Conservation (phyloP, 257 asterid species). For the Cruciata laevipes region DNA sequence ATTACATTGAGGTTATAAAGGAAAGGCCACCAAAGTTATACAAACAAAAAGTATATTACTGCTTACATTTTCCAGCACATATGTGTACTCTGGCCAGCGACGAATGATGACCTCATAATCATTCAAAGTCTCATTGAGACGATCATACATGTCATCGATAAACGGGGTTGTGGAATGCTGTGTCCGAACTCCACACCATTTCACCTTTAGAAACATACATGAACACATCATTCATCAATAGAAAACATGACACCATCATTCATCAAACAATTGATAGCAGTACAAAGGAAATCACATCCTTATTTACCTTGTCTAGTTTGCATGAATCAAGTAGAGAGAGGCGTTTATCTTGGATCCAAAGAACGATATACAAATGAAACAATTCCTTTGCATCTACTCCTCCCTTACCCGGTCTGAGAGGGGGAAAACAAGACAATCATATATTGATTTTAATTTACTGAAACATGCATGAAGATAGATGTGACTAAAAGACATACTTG, state of each 20-base stretch:
- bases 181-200: conserved; percentile 49
- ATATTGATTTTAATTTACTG: background rate
- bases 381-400: conserved; percentile 50
- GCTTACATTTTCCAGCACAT: conserved; percentile 44
- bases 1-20: conserved; percentile 7
- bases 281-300: background rate
- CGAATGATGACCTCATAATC: conserved; percentile 45
- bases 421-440: conserved; percentile 2
- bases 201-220: conserved; percentile 21
- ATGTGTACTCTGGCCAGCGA: conserved; percentile 54
- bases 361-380: conserved; percentile 44
- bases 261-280: background rate
- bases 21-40: background rate
- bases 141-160: conserved; percentile 47
- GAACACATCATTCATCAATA: background rate
- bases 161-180: conserved; percentile 48
- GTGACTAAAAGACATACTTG: conserved; percentile 24
- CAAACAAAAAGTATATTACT: background rate
- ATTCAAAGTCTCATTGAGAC: conserved; percentile 37
- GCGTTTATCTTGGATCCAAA: conserved; percentile 50
- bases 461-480: conserved; percentile 3
- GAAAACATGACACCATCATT: background rate
- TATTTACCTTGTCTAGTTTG: conserved; percentile 39
- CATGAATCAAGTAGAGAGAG: conserved; percentile 44
- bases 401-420: conserved; percentile 40